A percentile compares a stretch with the other conserved stretches of the same genome.
These are phyloP conservation scores for Oidium heveae DNA, from an alignment of 2,329 filamentous ascomycete species.

Conservation along the genomic window DNA sequence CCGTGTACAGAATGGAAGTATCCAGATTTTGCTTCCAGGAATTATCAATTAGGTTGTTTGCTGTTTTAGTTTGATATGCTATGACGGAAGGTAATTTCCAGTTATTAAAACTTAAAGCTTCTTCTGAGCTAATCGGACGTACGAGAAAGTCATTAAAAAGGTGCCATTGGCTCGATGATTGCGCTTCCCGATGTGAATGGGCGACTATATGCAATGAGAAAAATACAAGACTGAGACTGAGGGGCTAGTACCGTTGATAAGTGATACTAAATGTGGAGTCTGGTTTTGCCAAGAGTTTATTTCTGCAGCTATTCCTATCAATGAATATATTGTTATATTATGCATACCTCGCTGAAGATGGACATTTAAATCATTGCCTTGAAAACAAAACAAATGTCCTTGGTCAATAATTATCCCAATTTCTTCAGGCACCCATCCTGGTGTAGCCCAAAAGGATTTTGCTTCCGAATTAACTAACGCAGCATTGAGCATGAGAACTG, in stretches of 20 bases:
- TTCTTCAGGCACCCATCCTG: slow-evolving; percentile 79
- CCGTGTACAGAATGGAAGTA: slow-evolving; percentile 59
- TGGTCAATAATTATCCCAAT: slow-evolving; percentile 78
- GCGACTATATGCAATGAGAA: slow-evolving; percentile 23
- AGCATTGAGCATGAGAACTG: slow-evolving; percentile 74
- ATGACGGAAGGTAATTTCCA: slow-evolving; percentile 89
- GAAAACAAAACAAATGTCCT: slow-evolving; percentile 85
- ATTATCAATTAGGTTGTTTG: slow-evolving; percentile 60
- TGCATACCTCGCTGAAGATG: slow-evolving; percentile 59
- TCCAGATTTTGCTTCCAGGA: slow-evolving; percentile 71
- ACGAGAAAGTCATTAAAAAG: slow-evolving; percentile 96
- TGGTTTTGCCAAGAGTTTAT: slow-evolving; percentile 69
- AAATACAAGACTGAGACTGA: background rate
- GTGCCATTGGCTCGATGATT: slow-evolving; percentile 57
- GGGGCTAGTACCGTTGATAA: slow-evolving; percentile 46
- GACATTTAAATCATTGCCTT: slow-evolving; percentile 66
- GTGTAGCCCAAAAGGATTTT: slow-evolving; percentile 62
- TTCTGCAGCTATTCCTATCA: slow-evolving; percentile 73
- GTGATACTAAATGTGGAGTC: slow-evolving; percentile 73
- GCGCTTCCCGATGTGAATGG: slow-evolving; percentile 33
- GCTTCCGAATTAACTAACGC: slow-evolving; percentile 47
- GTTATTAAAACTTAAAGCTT: slow-evolving; percentile 72
- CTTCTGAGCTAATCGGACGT: slow-evolving; percentile 48
- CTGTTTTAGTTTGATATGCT: slow-evolving; percentile 59
- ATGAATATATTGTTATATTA: slow-evolving; percentile 67